Base-by-base conservation (phyloP, 805 yeast genomes). In the Zygotorulaspora danielsina region DNA sequence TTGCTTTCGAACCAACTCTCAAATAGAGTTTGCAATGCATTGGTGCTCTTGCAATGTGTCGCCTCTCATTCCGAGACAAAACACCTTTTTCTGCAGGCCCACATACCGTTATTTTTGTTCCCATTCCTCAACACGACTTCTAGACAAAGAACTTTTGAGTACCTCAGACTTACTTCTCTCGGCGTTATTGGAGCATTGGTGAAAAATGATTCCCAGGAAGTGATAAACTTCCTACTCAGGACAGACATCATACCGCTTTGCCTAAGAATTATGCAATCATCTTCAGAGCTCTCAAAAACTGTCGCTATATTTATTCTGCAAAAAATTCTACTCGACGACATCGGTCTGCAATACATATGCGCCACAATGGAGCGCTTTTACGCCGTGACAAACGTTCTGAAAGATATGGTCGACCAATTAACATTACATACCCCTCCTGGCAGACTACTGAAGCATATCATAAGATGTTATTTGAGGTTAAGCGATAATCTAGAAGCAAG, bases 111-210 rank as follows among this genome's bases (percentile, higher is more conserved):
- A 34, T 93, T 88, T 53, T 69, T 90, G 42, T 93, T 93, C 65
- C 98, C 98, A 20, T 90, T 90, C 56, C 73, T 90, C 57, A 87
- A 88, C 57, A 89, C 97, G 3, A 84, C 84, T 48, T 85, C 95
- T 25, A 83, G 89, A 59, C 89, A 87, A 50, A 73, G 96, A 49
- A 84, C 96, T 6, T 93, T 90, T 67, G 98, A 90, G 64, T 93
- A 93, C 60, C 73, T 90, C 54, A 73, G 97, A 48, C 73, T 90
- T 48, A 93, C 98, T 1, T 84, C 95, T 38, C 74, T 90, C 45
- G 98, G 98, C 27, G 98, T 90, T 5, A 85, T 90, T 59, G 98
- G 98, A 15, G 97, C 98, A 0, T 69, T 90, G 40, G 97, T 93
- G 18, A 90, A 93, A 54, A 90, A 89, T 61, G 98, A 90, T 57